phyloP scores from a whole-genome alignment of 495 filamentous ascomycete genomes.

The Neurospora hispaniola region DNA sequence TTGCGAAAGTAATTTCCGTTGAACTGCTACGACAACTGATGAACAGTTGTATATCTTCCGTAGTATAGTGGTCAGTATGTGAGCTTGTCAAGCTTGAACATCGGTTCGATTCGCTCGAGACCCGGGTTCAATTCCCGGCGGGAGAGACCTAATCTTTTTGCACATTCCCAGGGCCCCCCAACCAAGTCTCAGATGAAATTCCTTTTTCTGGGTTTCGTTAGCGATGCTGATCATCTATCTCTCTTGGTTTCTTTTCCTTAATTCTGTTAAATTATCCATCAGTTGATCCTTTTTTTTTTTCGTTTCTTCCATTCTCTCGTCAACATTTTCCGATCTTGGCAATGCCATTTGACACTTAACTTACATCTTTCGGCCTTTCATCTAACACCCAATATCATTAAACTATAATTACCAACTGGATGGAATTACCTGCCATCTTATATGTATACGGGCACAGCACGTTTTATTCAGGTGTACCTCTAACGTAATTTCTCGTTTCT shows the following conservation, averaged over 20 bases:
- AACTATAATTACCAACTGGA: not conserved
- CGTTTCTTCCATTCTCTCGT: not conserved
- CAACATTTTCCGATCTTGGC: not conserved
- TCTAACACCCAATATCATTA: not conserved
- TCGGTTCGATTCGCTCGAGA: not conserved
- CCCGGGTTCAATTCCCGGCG: not conserved
- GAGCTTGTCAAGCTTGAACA: no score
- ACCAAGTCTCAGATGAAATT: not conserved
- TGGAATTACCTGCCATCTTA: not conserved
- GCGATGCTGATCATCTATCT: no score
- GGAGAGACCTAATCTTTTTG: not conserved
- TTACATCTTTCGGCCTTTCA: not conserved
- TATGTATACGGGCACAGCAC: not conserved
- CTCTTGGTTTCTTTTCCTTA: not conserved
- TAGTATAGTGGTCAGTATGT: constrained; percentile 1
- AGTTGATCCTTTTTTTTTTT: not conserved
- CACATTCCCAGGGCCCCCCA: not conserved
- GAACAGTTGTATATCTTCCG: not conserved
- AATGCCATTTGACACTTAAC: not conserved
- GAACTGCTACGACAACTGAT: not conserved
- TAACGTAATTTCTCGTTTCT: not conserved
- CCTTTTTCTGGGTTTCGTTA: not conserved
- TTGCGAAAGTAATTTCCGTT: accelerated
- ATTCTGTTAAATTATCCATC: not conserved
- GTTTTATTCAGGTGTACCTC: not conserved